Percentiles rank a stretch among this genome's conserved stretches.
These are phyloP conservation scores for Evernia prunastri DNA, from an alignment of 495 filamentous ascomycete species.

Conservation along the genomic window DNA sequence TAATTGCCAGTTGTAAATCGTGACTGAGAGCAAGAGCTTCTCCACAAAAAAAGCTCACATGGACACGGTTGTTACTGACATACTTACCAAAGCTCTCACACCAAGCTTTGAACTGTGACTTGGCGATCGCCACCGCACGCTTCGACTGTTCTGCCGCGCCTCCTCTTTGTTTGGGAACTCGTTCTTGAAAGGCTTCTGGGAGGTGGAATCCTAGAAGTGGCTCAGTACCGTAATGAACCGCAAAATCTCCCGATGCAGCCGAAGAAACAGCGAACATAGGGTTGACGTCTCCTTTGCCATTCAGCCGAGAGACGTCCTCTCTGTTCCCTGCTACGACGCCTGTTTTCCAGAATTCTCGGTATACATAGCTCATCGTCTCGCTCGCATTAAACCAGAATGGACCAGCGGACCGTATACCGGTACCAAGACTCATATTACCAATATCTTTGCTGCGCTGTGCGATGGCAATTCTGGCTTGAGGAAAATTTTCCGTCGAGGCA, in stretches of 20 bases:
- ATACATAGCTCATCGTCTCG: conserved; percentile 27
- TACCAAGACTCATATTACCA: conserved; percentile 4
- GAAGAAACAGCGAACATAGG: conserved; percentile 29
- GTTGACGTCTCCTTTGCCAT: conserved; percentile 3
- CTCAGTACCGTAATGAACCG: conserved; percentile 40
- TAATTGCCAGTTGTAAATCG: conserved; percentile 32
- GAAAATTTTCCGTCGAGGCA: conserved; percentile 14
- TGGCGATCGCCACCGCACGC: conserved; percentile 22
- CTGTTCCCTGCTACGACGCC: conserved; percentile 27
- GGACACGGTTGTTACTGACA: conserved; percentile 25
- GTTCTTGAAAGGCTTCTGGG: conserved; percentile 1
- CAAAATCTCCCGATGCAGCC: conserved; percentile 14
- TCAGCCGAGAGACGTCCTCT: conserved; percentile 4
- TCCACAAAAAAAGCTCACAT: conserved; percentile 38
- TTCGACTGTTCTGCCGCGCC: conserved; percentile 26
- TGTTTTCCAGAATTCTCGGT: conserved; percentile 33
- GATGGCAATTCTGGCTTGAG: conserved; percentile 21
- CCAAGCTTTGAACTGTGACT: conserved; percentile 33
- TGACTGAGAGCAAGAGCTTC: conserved; percentile 44
- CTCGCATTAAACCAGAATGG: conserved; percentile 22
- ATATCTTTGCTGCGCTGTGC: conserved; percentile 9
- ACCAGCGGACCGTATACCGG: conserved; percentile 29
- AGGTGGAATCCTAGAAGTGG: conserved; percentile 44
- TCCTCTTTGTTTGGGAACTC: not conserved
- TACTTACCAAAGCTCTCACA: conserved; percentile 27